Base-by-base conservation (phyloP, 768 basidiomycete species). In the Suillus occidentalis region DNA sequence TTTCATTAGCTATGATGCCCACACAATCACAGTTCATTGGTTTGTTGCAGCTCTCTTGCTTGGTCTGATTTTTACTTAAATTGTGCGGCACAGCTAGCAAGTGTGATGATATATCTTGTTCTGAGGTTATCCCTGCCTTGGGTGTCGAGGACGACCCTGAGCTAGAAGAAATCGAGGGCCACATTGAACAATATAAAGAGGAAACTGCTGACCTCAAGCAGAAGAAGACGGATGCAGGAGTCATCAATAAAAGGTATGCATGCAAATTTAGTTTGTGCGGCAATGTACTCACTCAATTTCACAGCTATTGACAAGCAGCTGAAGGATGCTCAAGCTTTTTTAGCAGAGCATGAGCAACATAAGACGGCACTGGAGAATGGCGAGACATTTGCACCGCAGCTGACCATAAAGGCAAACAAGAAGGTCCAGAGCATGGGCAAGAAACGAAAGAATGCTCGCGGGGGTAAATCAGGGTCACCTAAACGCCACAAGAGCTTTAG, bases 1-100 rank as follows among this genome's bases (percentile, higher is more conserved):
- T 50, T 25, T 52, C 22, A 58, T 20, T 65, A 87, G 85, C 65
- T 88, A 89, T 66, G 85, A 87, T 65, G 82, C 80, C 22, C 79
- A 83, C 65, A 77, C 85, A 14, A 86, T 89, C 64, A 87, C 87
- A n/a, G 2, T 89, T 88, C 74, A 84, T 89, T 58, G 85, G 84
- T 84, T 69, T 13, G 31, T 40, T 47, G 39, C 25, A 20, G 25
- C 34, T 18, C 12, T 49, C n/a, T 52, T 10, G 40, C 1, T 13
- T 57, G 9, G 22, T 31, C 49, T 42, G 61, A 62, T 61, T 58
- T 31, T 53, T 20, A 28, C 28, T 36, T 37, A 22, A 34, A 10
- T 47, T 34, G 18, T 40, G 56, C 39, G 13, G 47, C 62, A 12
- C 64, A 85, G 87, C 87, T 8, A 85, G 83, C 67, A 88, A 89